A percentile compares a stretch with the other conserved stretches of the same genome.
Evolutionary conservation across 139 green algal genomes (phyloP).

Genomic region (Coelastrella sp.): DNA sequence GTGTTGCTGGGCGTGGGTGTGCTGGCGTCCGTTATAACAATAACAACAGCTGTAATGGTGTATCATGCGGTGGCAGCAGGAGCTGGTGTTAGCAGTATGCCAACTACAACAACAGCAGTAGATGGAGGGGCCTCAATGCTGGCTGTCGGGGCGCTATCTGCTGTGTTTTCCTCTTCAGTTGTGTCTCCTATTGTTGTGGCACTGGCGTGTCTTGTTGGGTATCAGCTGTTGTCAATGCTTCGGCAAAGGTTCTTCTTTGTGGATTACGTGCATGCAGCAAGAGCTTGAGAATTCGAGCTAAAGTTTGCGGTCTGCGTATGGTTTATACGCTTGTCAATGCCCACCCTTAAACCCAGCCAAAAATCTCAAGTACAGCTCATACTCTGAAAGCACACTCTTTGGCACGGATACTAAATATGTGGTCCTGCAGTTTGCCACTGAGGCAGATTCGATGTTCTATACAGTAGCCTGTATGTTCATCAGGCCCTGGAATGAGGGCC

Average conservation of each 20-base stretch:
- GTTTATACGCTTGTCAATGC: too few relatives aligned
- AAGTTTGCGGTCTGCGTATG: too few relatives aligned
- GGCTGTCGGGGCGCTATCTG: neutral
- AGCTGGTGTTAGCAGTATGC: too few relatives aligned
- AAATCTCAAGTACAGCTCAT: too few relatives aligned
- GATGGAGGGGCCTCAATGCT: neutral
- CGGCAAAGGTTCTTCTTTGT: slow-evolving; percentile 30
- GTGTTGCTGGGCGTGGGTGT: neutral
- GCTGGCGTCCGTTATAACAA: neutral
- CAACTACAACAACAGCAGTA: neutral
- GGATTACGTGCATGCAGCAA: slow-evolving; percentile 42
- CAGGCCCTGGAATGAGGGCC: too few relatives aligned
- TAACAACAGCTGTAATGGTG: neutral
- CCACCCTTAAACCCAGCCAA: too few relatives aligned
- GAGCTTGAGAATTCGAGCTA: neutral
- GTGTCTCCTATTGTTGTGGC: neutral
- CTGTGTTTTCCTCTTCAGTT: neutral
- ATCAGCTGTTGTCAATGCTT: slow-evolving; percentile 1
- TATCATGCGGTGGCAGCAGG: neutral
- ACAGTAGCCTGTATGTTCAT: too few relatives aligned
- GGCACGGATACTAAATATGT: too few relatives aligned
- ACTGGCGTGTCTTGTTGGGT: neutral
- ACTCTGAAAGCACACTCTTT: too few relatives aligned
- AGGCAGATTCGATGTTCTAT: too few relatives aligned
- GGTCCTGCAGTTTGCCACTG: too few relatives aligned